Percentiles rank a stretch among this genome's conserved stretches.
Conservation (phyloP, 768 basidiomycete species). For the Suillus subluteus region DNA sequence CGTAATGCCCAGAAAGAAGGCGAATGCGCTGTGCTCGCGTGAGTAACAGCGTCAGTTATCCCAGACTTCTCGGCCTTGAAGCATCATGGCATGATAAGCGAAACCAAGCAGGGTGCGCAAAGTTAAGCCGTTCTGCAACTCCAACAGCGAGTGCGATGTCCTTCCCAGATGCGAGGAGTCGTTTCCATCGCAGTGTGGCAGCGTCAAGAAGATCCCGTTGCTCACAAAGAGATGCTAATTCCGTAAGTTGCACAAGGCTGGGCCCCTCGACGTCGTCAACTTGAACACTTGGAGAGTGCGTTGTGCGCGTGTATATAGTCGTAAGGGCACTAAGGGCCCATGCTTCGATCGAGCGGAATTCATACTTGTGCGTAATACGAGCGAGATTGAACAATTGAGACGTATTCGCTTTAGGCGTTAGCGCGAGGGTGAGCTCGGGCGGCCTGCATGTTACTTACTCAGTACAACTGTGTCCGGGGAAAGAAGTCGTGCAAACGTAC, state of each 20-base stretch:
- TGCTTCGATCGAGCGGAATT: constrained; percentile 46
- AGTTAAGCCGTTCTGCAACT: constrained; percentile 50
- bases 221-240: constrained; percentile 55
- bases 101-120: constrained; percentile 50
- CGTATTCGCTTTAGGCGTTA: constrained; percentile 45
- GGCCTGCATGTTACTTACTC: constrained; percentile 35
- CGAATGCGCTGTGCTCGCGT: constrained; percentile 53
- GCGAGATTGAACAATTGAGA: constrained; percentile 50
- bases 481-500: constrained; percentile 25
- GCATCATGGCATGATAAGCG: constrained; percentile 56
- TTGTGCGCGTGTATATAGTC: constrained; percentile 37
- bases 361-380: constrained; percentile 52
- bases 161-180: constrained; percentile 47
- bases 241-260: constrained; percentile 51
- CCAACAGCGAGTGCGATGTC: constrained; percentile 49
- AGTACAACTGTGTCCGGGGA: constrained; percentile 9
- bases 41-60: constrained; percentile 47
- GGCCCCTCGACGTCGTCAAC: constrained; percentile 38
- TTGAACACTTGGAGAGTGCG: constrained; percentile 25
- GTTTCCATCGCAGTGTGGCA: constrained; percentile 49
- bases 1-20: constrained; percentile 56
- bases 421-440: constrained; percentile 48
- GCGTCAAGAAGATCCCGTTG: constrained; percentile 46
- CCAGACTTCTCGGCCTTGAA: constrained; percentile 54
- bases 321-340: constrained; percentile 50